phyloP scores from a whole-genome alignment of 2,329 filamentous ascomycete genomes.

The Rosellinia necatrix region DNA sequence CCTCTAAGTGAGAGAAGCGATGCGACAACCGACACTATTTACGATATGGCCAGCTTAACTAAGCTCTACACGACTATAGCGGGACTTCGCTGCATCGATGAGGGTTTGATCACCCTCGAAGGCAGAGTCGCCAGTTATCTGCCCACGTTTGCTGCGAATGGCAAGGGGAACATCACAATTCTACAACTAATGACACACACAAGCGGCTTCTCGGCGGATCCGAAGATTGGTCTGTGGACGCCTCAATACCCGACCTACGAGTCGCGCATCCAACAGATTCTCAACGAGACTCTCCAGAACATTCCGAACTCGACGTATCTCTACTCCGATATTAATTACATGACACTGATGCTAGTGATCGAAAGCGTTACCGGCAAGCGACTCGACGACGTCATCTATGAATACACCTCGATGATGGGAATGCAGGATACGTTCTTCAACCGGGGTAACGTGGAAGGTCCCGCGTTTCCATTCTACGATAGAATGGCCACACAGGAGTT shows the following conservation, averaged over 20 bases:
- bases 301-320: constrained; percentile 11
- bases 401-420: constrained; percentile 21
- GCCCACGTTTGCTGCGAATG: constrained; percentile 11
- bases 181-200: constrained; percentile 21
- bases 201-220: constrained; percentile 19
- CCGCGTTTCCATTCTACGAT: constrained; percentile 5
- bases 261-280: constrained; percentile 11
- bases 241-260: constrained; percentile 20
- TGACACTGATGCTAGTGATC: constrained; percentile 22
- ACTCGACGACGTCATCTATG: constrained; percentile 13
- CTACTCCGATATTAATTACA: constrained; percentile 21
- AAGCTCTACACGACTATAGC: constrained; percentile 20
- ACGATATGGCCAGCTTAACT: constrained; percentile 20
- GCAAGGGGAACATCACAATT: constrained; percentile 20
- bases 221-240: constrained; percentile 16
- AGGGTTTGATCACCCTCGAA: constrained; percentile 14
- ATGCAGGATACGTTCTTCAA: constrained; percentile 23
- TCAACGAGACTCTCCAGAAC: constrained; percentile 17
- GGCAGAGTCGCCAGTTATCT: constrained; percentile 14
- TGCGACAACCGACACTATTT: constrained; percentile 19
- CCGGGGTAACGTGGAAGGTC: constrained; percentile 15
- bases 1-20: constrained; percentile 9
- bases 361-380: constrained; percentile 12
- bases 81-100: constrained; percentile 17
- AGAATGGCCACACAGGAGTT: constrained; percentile 18